Percentiles rank a stretch among this genome's conserved stretches.
These are phyloP conservation scores for Ogataea degrootiae DNA, from an alignment of 805 yeast species.

Conservation along the genomic window DNA sequence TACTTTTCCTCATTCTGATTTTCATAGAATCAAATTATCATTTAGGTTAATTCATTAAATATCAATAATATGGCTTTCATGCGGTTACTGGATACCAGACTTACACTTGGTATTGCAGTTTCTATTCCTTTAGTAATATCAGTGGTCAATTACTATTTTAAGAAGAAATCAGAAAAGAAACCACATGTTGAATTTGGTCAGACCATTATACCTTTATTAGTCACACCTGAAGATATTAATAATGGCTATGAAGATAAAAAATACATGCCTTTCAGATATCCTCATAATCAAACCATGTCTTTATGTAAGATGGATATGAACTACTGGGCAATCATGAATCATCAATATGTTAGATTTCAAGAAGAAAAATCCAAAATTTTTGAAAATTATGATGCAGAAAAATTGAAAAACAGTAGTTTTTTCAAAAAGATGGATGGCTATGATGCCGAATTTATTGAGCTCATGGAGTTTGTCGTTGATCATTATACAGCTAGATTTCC, in stretches of 20 bases:
- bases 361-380: conserved; percentile 37
- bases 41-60: too few species aligned
- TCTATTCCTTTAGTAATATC: conserved; percentile 9
- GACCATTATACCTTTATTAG: conserved; percentile 11
- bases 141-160: conserved; percentile 1
- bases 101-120: conserved; percentile 7
- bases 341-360: conserved; percentile 39
- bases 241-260: conserved; percentile 34
- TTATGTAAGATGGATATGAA: conserved; percentile 44
- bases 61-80: background rate
- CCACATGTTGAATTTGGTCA: conserved; percentile 10
- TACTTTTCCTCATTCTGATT: too few species aligned
- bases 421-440: conserved; percentile 32
- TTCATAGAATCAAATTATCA: too few species aligned
- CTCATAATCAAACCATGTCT: conserved; percentile 51
- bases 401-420: conserved; percentile 33
- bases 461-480: conserved; percentile 37
- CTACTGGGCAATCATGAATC: conserved; percentile 48
- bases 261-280: conserved; percentile 52
- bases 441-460: conserved; percentile 37
- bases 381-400: conserved; percentile 33
- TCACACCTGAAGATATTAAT: conserved; percentile 15
- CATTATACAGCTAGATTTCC: conserved; percentile 44
- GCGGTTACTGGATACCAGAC: conserved; percentile 1
- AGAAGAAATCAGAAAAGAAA: background rate